Conservation (phyloP, 2,329 filamentous ascomycete genomes). For the Metarhizium robertsii region DNA sequence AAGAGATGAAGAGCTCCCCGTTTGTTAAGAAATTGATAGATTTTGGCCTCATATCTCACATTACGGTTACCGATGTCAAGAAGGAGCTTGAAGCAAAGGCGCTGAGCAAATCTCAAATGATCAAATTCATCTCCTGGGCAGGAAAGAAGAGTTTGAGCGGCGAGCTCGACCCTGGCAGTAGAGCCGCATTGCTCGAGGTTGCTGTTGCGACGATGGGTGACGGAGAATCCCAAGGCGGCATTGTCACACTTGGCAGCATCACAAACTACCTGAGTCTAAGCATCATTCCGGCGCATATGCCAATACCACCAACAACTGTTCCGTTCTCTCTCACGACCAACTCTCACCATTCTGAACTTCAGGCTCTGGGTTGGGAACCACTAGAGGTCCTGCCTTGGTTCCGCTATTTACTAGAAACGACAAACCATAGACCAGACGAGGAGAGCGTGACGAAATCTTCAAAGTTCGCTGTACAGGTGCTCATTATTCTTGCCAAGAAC, state of each 20-base stretch:
- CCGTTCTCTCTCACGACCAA: constrained; percentile 73
- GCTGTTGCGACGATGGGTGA: constrained; percentile 63
- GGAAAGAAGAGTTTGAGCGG: constrained; percentile 61
- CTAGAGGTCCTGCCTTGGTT: constrained; percentile 83
- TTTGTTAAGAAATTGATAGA: constrained; percentile 77
- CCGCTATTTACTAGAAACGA: constrained; percentile 64
- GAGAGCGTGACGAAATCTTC: constrained; percentile 64
- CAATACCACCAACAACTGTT: constrained; percentile 71
- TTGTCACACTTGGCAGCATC: constrained; percentile 71
- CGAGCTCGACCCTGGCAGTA: constrained; percentile 60
- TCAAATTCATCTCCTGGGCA: constrained; percentile 78
- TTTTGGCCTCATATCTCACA: constrained; percentile 77
- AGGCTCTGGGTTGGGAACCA: constrained; percentile 77
- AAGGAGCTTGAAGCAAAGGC: constrained; percentile 75
- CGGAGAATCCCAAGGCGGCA: constrained; percentile 52
- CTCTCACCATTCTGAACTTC: constrained; percentile 58
- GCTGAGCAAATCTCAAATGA: constrained; percentile 66
- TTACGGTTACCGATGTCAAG: constrained; percentile 80
- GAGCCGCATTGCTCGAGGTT: constrained; percentile 65
- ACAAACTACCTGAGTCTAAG: constrained; percentile 65
- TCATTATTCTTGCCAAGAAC: constrained; percentile 75
- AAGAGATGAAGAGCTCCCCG: constrained; percentile 59
- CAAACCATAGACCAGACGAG: constrained; percentile 47
- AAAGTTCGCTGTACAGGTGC: constrained; percentile 65
- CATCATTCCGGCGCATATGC: constrained; percentile 72